Base-by-base conservation (phyloP, 768 basidiomycete genomes). In the Trametes gibbosa region DNA sequence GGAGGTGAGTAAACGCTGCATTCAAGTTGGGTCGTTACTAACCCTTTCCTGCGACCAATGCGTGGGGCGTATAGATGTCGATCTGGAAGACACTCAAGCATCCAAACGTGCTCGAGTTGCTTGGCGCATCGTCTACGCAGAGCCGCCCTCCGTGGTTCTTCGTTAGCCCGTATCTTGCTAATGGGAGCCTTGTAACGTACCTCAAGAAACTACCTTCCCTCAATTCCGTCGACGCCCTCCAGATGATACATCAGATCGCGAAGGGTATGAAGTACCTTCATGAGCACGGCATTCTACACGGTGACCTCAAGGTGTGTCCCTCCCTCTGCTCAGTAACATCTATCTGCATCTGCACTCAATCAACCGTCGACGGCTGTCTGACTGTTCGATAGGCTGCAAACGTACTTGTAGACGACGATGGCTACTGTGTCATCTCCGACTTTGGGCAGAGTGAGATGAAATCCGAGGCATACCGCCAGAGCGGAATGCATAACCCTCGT, bases 211-310 rank as follows among this genome's bases (percentile, higher is more conserved):
- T 70, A 29, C 60, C 56, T 32, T 32, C 62, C 42, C 52, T 63
- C 23, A 74, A 76, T 46, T 73, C 75, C 37, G 72, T 73, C 17
- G 82, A 87, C 61, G 69, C 81, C 39, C 75, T 86, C 65, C 76
- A 79, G 64, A 84, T 84, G 72, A 81, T 92, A 68, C 77, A 84
- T 57, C 86, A 92, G 71, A 83, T 92, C 62, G 85, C 89, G 13
- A 79, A 81, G 65, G 92, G 91, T 9, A 91, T 95, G 90, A 79
- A 83, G 52, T 92, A 93, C 69, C 70, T 95, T 61, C 92, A 95
- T 70, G 66, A 70, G 5, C 73, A 80, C 58, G 85, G 81, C 3
- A 81, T 92, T 3, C 67, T 91, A 61, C 92, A 95, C 67, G 91
- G 90, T 0, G 89, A 92, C 72, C 76, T 94, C 50, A 93, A 92